Base-by-base conservation (phyloP, 306 rosid genomes). In the Pyrus betulifolia region DNA sequence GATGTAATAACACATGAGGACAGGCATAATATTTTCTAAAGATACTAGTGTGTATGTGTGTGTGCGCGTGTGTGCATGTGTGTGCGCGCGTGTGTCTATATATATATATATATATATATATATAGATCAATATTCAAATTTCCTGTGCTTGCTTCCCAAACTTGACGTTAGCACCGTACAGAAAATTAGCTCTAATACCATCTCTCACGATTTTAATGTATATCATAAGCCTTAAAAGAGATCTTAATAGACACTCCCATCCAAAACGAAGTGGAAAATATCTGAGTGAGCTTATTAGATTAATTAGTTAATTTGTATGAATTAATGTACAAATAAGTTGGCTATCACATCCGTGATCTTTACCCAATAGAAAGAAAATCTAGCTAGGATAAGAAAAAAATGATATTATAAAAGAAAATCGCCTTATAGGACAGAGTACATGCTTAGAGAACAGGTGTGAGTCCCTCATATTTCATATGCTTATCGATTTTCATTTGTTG, bases 391-490 rank as follows among this genome's bases (percentile, higher is more conserved):
- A 51, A 33, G 13, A 25, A 18, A 38, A 38, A 7, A 9, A 13
- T 1, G n/a, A 70, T n/a, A 46, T 51, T 42, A 25, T 13, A 66
- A 67, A 4, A 12, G 49, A 28, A 23, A 85, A 60, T 71, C 23
- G 79, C 82, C 82, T 85, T 76, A 83, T 31, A 83, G 62, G 84
- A 82, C 88, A 83, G 65, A 73, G 67, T 40, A 46, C 79, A 52
- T 72, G 80, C 40, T 72, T 57, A 68, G 23, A 28, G 23, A 57
- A 49, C 51, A 70, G 67, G 79, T 70, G 44, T 74, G 77, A 67
- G 27, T 1, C 27, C 74, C 58, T 76, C 52, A 70, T 75, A 72
- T 9, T 60, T 66, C 49, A 54, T 25, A 4, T 62, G 74, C 76
- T 55, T 67, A 10, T 33, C 49, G 4, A 18, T 42, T 15, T 14